Conservation (phyloP, 2,329 filamentous ascomycete genomes). For the Epichloe bromicola region DNA sequence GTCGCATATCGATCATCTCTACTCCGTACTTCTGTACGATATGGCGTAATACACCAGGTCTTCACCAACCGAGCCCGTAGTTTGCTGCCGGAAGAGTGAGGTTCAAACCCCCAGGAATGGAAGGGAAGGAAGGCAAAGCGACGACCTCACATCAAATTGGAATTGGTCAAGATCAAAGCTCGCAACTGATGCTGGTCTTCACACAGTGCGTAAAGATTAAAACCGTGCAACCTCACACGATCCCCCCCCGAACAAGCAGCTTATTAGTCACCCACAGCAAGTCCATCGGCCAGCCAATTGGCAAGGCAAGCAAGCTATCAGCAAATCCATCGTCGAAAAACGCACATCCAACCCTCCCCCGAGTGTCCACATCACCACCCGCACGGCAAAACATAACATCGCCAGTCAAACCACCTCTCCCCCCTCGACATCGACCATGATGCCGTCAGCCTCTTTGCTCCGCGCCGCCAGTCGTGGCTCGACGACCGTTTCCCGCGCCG, state of each 20-base stretch:
- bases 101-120: no score
- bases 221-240: conserved; percentile 10
- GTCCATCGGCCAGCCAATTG: conserved; percentile 15
- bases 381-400: background rate
- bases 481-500: conserved; percentile 50
- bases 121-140: no score
- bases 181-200: no score
- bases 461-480: conserved; percentile 58
- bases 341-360: conserved; percentile 7
- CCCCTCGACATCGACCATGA: conserved; percentile 21
- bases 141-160: conserved; percentile 8
- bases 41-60: no score
- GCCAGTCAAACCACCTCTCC: background rate
- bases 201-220: no score
- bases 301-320: conserved; percentile 5
- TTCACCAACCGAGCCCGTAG: no score
- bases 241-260: conserved; percentile 1
- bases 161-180: conserved; percentile 7
- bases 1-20: no score
- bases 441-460: conserved; percentile 56
- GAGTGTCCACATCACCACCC: conserved; percentile 5
- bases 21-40: no score
- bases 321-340: conserved; percentile 16
- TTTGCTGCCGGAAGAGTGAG: no score
- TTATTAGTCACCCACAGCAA: conserved; percentile 24